A percentile compares a stretch with the other conserved stretches of the same genome.
Conservation (phyloP, 768 basidiomycete genomes). For the Boletus rufocinnamomeus region DNA sequence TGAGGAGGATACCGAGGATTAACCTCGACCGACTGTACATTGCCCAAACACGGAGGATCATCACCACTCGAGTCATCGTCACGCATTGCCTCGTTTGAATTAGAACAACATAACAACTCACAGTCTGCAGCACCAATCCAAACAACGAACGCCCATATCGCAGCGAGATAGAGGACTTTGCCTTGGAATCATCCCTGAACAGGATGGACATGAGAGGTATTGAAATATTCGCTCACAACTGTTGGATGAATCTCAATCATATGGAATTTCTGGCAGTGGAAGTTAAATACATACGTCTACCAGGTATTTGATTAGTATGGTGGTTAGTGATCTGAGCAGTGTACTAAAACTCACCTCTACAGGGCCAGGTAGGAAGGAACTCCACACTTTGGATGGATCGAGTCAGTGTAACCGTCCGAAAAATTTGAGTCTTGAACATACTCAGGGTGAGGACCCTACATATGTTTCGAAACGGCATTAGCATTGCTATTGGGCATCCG, state of each 20-base stretch:
- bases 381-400: constrained; percentile 2
- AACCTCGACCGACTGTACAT: constrained; percentile 11
- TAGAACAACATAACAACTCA: background rate
- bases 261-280: background rate
- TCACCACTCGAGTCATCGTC: constrained; percentile 5
- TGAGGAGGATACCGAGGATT: constrained; percentile 13
- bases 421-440: background rate
- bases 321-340: too few species aligned
- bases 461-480: background rate
- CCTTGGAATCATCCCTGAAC: constrained; percentile 1
- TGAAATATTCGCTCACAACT: constrained; percentile 13
- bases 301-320: background rate
- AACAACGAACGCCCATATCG: background rate
- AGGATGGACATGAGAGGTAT: background rate
- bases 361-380: constrained; percentile 14
- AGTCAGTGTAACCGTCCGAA: background rate
- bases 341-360: constrained; percentile 2
- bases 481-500: too few species aligned
- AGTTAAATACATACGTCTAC: constrained; percentile 11
- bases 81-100: background rate
- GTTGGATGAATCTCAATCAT: background rate
- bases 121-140: constrained; percentile 14
- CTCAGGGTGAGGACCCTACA: constrained; percentile 5
- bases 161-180: constrained; percentile 1
- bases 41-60: constrained; percentile 22